A percentile compares a stretch with the other conserved stretches of the same genome.
Conservation (phyloP, 768 basidiomycete genomes). For the Lentinula edodes region DNA sequence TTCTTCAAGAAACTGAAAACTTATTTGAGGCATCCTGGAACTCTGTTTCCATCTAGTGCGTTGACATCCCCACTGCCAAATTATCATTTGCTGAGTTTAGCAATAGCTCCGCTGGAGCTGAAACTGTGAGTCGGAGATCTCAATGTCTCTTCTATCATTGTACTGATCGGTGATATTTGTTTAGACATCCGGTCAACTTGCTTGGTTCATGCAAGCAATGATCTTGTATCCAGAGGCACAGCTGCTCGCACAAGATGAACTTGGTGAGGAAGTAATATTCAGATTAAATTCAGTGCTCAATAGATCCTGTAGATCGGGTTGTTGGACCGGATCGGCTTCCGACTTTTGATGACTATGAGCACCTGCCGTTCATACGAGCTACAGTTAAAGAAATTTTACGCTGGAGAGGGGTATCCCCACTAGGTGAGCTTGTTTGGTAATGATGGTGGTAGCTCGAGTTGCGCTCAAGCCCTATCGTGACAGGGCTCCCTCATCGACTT, state of each 20-base stretch:
- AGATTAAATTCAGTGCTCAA: not conserved
- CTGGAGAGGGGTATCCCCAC: slow-evolving; percentile 25
- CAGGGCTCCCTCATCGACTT: not conserved
- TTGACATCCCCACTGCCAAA: not conserved
- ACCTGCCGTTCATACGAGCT: slow-evolving; percentile 28
- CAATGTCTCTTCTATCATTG: not conserved
- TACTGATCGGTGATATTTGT: slow-evolving; percentile 4
- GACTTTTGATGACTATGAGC: slow-evolving; percentile 21
- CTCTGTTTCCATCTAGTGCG: not conserved
- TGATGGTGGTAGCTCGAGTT: not conserved
- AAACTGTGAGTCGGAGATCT: not conserved
- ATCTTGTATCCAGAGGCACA: slow-evolving; percentile 28
- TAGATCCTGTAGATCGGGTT: slow-evolving; percentile 18
- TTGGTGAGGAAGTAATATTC: slow-evolving; percentile 7
- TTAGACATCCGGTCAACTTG: slow-evolving; percentile 29
- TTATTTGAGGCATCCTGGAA: not conserved
- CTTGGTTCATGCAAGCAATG: slow-evolving; percentile 31
- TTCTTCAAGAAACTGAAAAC: not conserved
- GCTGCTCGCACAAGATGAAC: slow-evolving; percentile 28
- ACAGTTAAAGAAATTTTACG: slow-evolving; percentile 29
- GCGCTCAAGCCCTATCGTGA: not conserved
- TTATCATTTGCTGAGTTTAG: not conserved
- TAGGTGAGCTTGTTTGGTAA: slow-evolving; percentile 19
- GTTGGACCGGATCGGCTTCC: slow-evolving; percentile 27
- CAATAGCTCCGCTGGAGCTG: not conserved